These are phyloP conservation scores for Kwoniella shandongensis DNA, from an alignment of 768 basidiomycete species.

Conservation along the genomic window DNA sequence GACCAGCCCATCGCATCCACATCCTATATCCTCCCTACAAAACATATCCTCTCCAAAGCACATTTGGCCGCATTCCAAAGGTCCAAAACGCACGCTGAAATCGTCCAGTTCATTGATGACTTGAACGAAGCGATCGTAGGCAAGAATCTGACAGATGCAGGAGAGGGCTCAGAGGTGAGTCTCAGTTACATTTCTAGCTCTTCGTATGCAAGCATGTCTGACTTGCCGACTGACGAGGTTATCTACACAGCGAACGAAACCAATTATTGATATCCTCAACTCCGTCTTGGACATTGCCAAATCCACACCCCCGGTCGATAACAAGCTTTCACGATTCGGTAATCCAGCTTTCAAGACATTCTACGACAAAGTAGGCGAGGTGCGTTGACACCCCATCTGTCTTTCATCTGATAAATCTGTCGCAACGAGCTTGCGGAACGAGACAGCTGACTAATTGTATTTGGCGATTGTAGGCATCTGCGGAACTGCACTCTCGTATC, in stretches of 20 bases:
- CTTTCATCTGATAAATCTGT: neutral
- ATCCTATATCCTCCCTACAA: slow-evolving; percentile 48
- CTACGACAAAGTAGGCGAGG: slow-evolving; percentile 76
- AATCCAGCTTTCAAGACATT: slow-evolving; percentile 95
- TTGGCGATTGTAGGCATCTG: slow-evolving; percentile 57
- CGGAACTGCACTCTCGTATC: slow-evolving; percentile 62
- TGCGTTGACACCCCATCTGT: slow-evolving; percentile 41
- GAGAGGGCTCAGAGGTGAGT: slow-evolving; percentile 64
- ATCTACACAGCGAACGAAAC: slow-evolving; percentile 61
- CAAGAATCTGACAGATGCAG: slow-evolving; percentile 70
- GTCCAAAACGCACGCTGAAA: slow-evolving; percentile 67
- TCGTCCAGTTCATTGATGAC: slow-evolving; percentile 69
- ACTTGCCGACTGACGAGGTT: neutral
- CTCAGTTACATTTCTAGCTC: neutral
- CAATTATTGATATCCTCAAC: slow-evolving; percentile 67
- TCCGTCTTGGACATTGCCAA: slow-evolving; percentile 66
- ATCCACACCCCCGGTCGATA: slow-evolving; percentile 80
- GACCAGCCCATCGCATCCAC: slow-evolving; percentile 9
- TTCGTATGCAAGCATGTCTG: neutral
- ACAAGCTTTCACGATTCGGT: slow-evolving; percentile 86
- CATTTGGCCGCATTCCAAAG: slow-evolving; percentile 80
- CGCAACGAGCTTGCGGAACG: neutral
- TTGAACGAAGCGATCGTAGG: slow-evolving; percentile 76
- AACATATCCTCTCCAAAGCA: slow-evolving; percentile 70
- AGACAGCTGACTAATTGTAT: neutral